phyloP scores from a whole-genome alignment of 2,329 filamentous ascomycete species.

The Exophiala sideris region DNA sequence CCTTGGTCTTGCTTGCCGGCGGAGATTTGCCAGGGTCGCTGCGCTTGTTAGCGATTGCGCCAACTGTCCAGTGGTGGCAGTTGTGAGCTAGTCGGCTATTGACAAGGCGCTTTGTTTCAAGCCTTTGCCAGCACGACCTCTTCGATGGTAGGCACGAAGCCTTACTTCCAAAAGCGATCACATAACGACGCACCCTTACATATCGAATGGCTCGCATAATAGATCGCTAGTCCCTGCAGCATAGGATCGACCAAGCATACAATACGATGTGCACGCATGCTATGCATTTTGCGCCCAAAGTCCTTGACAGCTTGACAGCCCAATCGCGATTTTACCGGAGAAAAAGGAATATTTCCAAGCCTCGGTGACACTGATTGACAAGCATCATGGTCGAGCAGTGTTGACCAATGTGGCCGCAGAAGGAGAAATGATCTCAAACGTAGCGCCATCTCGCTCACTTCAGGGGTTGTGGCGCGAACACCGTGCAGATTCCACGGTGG shows the following conservation, averaged over 20 bases:
- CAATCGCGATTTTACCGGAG: constrained; percentile 21
- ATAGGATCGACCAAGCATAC: constrained; percentile 27
- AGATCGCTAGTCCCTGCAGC: constrained; percentile 27
- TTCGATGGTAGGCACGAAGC: constrained; percentile 3
- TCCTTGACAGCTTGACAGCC: constrained; percentile 4
- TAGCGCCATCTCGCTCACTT: constrained; percentile 19
- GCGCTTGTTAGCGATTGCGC: constrained; percentile 15
- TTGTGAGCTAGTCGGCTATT: not conserved
- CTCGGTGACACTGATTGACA: constrained; percentile 1
- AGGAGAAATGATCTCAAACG: constrained; percentile 24
- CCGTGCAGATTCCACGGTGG: constrained; percentile 17
- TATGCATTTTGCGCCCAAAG: constrained; percentile 10
- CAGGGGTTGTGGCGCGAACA: constrained; percentile 18
- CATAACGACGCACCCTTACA: not conserved
- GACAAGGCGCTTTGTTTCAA: constrained; percentile 15
- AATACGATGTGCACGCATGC: constrained; percentile 15
- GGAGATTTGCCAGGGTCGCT: constrained; percentile 23
- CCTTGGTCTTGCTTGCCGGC: constrained; percentile 1
- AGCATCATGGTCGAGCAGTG: not conserved
- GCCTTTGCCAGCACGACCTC: not conserved
- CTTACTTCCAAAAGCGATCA: not conserved
- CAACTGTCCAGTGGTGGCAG: constrained; percentile 11
- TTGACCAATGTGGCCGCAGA: constrained; percentile 19
- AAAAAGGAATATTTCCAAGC: constrained; percentile 10
- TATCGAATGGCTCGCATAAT: not conserved